Percentiles rank a stretch among this genome's conserved stretches.
Evolutionary conservation across 2,329 filamentous ascomycete genomes (phyloP).

Genomic region (Dichotomopilus funicola): DNA sequence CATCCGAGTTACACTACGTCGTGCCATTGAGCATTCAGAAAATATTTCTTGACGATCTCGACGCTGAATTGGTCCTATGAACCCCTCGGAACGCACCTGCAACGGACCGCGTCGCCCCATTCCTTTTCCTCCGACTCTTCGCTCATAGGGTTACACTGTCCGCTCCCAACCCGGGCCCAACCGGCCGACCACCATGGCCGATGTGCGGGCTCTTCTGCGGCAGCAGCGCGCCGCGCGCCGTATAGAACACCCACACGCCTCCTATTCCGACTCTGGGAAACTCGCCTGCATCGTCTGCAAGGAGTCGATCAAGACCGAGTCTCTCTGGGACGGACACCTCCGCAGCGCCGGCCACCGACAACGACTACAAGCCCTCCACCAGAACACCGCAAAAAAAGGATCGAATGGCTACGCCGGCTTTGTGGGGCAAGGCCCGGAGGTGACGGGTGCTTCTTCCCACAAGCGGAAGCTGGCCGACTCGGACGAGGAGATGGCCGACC

Average conservation of each 20-base stretch:
- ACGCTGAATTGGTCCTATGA: too few relatives aligned
- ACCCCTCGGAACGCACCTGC: not conserved
- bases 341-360: conserved; percentile 42
- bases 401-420: conserved; percentile 16
- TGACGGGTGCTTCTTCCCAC: not conserved
- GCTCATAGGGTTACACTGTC: not conserved
- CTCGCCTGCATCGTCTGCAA: conserved; percentile 63
- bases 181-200: conserved; percentile 51
- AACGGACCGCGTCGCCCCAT: not conserved
- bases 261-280: conserved; percentile 61
- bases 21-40: too few relatives aligned
- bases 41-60: too few relatives aligned
- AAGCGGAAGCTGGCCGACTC: conserved; percentile 25
- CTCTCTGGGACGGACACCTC: conserved; percentile 60
- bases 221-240: conserved; percentile 69
- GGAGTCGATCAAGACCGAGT: conserved; percentile 57
- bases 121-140: not conserved
- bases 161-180: not conserved
- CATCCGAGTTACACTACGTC: too few relatives aligned
- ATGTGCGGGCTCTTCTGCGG: conserved; percentile 72
- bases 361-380: conserved; percentile 25
- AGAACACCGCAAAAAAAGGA: conserved; percentile 22
- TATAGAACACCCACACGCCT: conserved; percentile 62
- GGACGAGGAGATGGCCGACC: conserved; percentile 32
- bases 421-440: conserved; percentile 23